Conservation (phyloP, 345 rosid species). For the Sisymbrium irio region DNA sequence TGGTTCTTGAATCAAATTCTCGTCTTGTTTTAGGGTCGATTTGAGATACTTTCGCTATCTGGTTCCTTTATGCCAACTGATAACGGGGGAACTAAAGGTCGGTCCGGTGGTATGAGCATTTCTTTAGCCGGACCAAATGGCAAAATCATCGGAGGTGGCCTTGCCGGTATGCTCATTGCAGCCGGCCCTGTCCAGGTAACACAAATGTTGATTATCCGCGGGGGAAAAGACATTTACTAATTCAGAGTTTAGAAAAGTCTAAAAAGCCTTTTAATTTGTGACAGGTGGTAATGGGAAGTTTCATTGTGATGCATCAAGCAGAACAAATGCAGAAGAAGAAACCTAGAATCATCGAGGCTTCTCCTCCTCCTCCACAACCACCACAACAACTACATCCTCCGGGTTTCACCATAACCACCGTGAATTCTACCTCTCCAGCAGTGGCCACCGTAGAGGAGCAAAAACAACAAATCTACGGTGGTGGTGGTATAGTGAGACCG, state of each 20-base stretch:
- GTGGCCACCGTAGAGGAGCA: conserved; percentile 37
- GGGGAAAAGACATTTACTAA: neutral
- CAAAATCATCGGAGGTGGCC: conserved; percentile 87
- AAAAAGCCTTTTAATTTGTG: neutral
- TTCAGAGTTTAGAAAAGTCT: neutral
- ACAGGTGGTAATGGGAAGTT: conserved; percentile 87
- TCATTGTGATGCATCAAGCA: conserved; percentile 72
- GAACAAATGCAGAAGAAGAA: conserved; percentile 63
- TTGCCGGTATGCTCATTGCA: conserved; percentile 84
- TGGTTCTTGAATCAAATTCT: neutral
- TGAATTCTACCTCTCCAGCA: conserved; percentile 35
- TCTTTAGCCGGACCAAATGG: conserved; percentile 93
- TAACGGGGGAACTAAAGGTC: conserved; percentile 70
- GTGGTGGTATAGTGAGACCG: conserved; percentile 47
- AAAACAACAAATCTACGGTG: conserved; percentile 22
- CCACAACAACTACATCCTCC: conserved; percentile 26
- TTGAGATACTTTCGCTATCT: conserved; percentile 89
- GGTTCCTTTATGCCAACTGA: conserved; percentile 83
- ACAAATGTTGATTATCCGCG: neutral
- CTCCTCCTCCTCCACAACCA: conserved; percentile 20
- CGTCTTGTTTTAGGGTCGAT: conserved; percentile 61
- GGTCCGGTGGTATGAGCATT: conserved; percentile 95
- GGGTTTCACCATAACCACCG: conserved; percentile 36
- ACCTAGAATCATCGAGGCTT: conserved; percentile 41
- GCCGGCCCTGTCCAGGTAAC: conserved; percentile 94